Evolutionary conservation across 306 rosid species (phyloP).

Genomic region (Begonia peltatifolia): DNA sequence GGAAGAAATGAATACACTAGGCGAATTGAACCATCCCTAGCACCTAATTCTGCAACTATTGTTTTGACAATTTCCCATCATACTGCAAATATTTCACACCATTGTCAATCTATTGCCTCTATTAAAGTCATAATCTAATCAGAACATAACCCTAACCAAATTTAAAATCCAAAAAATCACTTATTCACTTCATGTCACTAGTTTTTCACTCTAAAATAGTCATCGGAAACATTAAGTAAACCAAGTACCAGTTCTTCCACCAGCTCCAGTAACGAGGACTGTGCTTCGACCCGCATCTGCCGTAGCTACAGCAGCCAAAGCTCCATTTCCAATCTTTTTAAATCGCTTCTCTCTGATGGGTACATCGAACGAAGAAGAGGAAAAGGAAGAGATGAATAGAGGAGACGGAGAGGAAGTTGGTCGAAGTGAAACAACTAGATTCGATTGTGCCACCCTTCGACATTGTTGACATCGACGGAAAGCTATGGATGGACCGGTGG

Average conservation of each 20-base stretch:
- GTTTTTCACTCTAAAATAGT: too few species aligned
- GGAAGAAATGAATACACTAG: too few species aligned
- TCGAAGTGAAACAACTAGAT: constrained; percentile 12
- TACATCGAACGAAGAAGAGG: constrained; percentile 8
- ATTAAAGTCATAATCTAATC: too few species aligned
- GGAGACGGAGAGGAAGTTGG: constrained; percentile 4
- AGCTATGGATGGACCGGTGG: not conserved
- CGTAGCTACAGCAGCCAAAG: constrained; percentile 36
- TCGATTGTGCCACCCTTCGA: constrained; percentile 5
- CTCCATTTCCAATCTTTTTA: constrained; percentile 10
- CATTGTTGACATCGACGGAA: constrained; percentile 39
- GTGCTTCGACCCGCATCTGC: constrained; percentile 33
- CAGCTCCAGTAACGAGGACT: constrained; percentile 94
- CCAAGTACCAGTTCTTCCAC: constrained; percentile 68
- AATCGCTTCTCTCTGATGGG: constrained; percentile 10
- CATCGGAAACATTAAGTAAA: too few species aligned
- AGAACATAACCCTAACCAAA: too few species aligned
- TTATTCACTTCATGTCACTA: too few species aligned
- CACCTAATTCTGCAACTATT: too few species aligned
- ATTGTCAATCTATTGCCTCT: too few species aligned
- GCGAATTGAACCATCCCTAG: too few species aligned
- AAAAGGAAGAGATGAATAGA: not conserved
- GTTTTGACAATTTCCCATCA: too few species aligned
- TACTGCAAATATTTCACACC: too few species aligned
- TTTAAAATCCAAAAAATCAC: too few species aligned